Base-by-base conservation (phyloP, 257 asterid genomes). In the Solanum dulcamara region DNA sequence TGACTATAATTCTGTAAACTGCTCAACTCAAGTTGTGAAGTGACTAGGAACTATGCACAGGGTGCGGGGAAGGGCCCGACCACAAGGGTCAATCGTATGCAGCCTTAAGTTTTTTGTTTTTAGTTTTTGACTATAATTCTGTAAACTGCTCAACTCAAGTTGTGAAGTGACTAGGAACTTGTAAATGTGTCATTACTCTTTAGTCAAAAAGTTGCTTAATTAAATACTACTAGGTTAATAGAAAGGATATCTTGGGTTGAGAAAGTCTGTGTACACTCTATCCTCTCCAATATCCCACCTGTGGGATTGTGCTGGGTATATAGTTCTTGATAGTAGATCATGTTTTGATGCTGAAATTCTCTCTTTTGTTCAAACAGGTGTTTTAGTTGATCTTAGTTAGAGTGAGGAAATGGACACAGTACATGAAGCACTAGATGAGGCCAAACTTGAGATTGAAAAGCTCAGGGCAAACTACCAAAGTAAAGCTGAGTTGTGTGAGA, bases 391-490 rank as follows among this genome's bases (percentile, higher is more conserved):
- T 40, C 35, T 55, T 24, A 24, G 17, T 11, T 59, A 87, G 72
- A 80, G 50, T 53, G 80, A 55, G 85, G 83, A 91, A 88, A 94
- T 94, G 99, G 95, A 92, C 33, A 62, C 74, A 17, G 87, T 87
- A 66, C 88, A 91, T 71, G 93, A 90, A 91, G 99, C 92, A 86
- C 90, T 96, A n/a, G 97, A 96, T 48, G 96, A 92, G 60, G 93
- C 94, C 57, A 94, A 91, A 89, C 90, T 93, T 51, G 96, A 94
- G 90, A 77, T 93, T 80, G 93, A 90, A 81, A 93, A 87, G 88
- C 96, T 94, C 72, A 88, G 84, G 84, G 89, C 72, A 62, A 91
- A 93, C 87, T 91, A 84, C 87, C 86, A 85, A 60, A 84, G 44
- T 4, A 94, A 94, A 86, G 80, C 75, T 44, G 93, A 93, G 67